Conservation (phyloP, 225 moss, liverwort and hornwort species). For the Physcomitrellopsis africana region DNA sequence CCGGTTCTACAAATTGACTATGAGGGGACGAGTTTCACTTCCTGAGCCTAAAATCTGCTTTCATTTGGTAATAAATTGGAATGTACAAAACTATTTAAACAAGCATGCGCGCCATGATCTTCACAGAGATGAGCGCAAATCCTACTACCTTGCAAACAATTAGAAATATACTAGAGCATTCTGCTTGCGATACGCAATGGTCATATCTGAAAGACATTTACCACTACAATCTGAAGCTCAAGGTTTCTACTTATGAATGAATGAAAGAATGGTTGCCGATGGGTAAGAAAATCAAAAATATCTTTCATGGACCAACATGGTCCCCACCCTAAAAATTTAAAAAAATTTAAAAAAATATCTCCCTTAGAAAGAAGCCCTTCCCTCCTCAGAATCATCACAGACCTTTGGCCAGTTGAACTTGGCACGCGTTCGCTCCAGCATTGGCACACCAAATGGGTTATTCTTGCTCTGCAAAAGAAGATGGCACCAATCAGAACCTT, state of each 20-base stretch:
- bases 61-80: constrained; percentile 15
- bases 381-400: constrained; percentile 38
- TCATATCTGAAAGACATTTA: not conserved
- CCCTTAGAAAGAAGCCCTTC: constrained; percentile 28
- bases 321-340: not conserved
- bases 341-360: not conserved
- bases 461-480: constrained; percentile 45
- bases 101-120: not conserved
- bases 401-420: constrained; percentile 66
- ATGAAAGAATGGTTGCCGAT: not conserved
- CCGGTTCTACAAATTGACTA: not conserved
- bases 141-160: constrained; percentile 30
- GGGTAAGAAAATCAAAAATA: not conserved
- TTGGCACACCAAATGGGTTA: constrained; percentile 60
- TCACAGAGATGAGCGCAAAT: constrained; percentile 27
- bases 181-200: constrained; percentile 24
- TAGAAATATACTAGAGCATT: constrained; percentile 20
- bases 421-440: constrained; percentile 66
- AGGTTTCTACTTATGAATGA: not conserved
- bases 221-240: constrained; percentile 20
- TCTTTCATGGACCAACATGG: not conserved
- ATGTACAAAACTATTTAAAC: constrained; percentile 20
- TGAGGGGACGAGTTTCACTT: not conserved
- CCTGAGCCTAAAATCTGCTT: not conserved
- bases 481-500: too few species aligned